phyloP scores from a whole-genome alignment of 176 grass and related monocot species.

The Oryza rufipogon region DNA sequence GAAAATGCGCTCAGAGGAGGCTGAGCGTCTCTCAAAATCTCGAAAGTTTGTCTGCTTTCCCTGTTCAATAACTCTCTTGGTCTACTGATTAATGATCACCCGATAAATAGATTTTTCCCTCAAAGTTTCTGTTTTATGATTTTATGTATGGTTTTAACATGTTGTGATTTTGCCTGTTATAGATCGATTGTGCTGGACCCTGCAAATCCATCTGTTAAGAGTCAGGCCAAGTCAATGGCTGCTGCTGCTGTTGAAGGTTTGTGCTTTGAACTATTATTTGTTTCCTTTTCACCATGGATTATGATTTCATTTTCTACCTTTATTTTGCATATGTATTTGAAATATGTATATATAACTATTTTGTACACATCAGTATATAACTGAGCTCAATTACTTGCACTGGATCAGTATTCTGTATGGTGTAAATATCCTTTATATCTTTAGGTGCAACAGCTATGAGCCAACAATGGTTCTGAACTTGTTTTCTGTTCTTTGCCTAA shows the following conservation, averaged over 20 bases:
- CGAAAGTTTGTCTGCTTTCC: slow-evolving; percentile 83
- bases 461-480: slow-evolving; percentile 18
- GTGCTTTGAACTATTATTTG: slow-evolving; percentile 38
- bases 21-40: slow-evolving; percentile 85
- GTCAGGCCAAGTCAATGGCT: slow-evolving; percentile 92
- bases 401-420: neutral
- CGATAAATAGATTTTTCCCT: slow-evolving; percentile 10
- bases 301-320: slow-evolving; percentile 1
- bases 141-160: slow-evolving; percentile 32
- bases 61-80: slow-evolving; percentile 42
- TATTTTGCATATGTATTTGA: slow-evolving; percentile 23
- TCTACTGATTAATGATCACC: slow-evolving; percentile 39
- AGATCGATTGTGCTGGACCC: slow-evolving; percentile 93
- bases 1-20: slow-evolving; percentile 95
- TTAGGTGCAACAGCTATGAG: slow-evolving; percentile 10
- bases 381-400: neutral
- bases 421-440: slow-evolving; percentile 13
- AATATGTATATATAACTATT: slow-evolving; percentile 30
- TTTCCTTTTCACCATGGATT: slow-evolving; percentile 37
- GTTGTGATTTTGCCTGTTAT: slow-evolving; percentile 39
- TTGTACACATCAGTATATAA: neutral
- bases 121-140: slow-evolving; percentile 29
- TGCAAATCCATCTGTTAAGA: slow-evolving; percentile 95
- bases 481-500: slow-evolving; percentile 2
- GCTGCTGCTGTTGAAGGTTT: slow-evolving; percentile 86